These are phyloP conservation scores for Tetracladium maxilliforme DNA, from an alignment of 2,329 filamentous ascomycete species.

Conservation along the genomic window DNA sequence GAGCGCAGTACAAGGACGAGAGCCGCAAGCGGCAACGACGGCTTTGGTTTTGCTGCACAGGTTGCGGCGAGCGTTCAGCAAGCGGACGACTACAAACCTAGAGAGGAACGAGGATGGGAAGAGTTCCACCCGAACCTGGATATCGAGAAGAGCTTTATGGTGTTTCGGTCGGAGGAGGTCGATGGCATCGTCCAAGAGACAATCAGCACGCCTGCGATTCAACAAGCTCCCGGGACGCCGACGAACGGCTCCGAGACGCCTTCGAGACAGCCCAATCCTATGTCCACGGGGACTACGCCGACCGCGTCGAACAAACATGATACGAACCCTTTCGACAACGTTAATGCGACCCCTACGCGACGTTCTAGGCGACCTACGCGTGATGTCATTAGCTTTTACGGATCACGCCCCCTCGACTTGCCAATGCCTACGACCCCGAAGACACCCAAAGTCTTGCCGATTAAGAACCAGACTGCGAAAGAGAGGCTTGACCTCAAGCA, in stretches of 20 bases:
- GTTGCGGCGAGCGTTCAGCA: constrained; percentile 80
- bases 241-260: too few species aligned
- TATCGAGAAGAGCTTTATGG: constrained; percentile 64
- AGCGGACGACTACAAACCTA: constrained; percentile 90
- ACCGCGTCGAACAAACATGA: too few species aligned
- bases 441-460: constrained; percentile 54
- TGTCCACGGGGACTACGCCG: too few species aligned
- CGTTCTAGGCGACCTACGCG: not conserved
- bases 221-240: too few species aligned
- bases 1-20: constrained; percentile 42
- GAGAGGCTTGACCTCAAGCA: constrained; percentile 66
- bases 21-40: constrained; percentile 25
- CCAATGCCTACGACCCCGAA: constrained; percentile 30
- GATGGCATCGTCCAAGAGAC: constrained; percentile 61
- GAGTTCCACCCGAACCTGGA: constrained; percentile 95
- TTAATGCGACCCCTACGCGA: too few species aligned
- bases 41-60: constrained; percentile 73
- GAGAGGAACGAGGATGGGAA: constrained; percentile 93
- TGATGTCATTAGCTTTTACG: not conserved
- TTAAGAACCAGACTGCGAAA: constrained; percentile 66
- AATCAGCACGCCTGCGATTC: too few species aligned
- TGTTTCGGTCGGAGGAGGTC: constrained; percentile 73
- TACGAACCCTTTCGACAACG: too few species aligned
- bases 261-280: too few species aligned
- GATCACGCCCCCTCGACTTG: constrained; percentile 1